Conservation (phyloP, 2,329 filamentous ascomycete genomes). For the Penicillium thymicola region DNA sequence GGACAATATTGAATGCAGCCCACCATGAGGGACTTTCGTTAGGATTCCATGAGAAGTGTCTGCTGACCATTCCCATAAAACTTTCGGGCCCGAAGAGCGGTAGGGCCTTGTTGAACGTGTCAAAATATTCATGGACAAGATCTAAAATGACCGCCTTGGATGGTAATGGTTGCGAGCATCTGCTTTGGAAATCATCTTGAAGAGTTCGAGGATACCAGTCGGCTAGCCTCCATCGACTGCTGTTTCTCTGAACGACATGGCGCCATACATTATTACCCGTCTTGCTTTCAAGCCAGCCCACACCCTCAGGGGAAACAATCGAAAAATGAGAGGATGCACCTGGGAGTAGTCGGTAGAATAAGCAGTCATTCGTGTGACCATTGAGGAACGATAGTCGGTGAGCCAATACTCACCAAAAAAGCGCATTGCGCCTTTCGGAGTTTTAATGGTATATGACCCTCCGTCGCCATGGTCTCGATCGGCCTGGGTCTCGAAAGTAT, state of each 20-base stretch:
- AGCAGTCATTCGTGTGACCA: background rate
- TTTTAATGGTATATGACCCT: conserved; percentile 14
- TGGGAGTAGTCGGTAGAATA: background rate
- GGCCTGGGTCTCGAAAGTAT: conserved; percentile 1
- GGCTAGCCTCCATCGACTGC: conserved; percentile 10
- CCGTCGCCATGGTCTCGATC: conserved; percentile 1
- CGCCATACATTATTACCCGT: background rate
- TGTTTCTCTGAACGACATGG: conserved; percentile 1
- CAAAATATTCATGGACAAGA: conserved; percentile 12
- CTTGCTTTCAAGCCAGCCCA: conserved; percentile 1
- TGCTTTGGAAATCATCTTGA: conserved; percentile 12
- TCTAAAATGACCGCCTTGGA: conserved; percentile 4
- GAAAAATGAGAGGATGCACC: conserved; percentile 20
- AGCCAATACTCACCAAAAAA: conserved; percentile 16
- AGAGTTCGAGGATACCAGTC: conserved; percentile 17
- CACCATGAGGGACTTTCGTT: conserved; percentile 20
- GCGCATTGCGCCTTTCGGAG: conserved; percentile 16
- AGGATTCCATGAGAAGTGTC: conserved; percentile 20
- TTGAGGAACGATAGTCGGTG: background rate
- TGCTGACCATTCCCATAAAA: conserved; percentile 11
- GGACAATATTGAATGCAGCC: conserved; percentile 19
- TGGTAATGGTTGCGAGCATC: conserved; percentile 10
- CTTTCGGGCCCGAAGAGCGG: conserved; percentile 12
- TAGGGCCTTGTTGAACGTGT: conserved; percentile 11
- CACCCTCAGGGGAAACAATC: background rate